phyloP scores from a whole-genome alignment of 176 grass and related monocot genomes.

The Triticum dicoccoides region DNA sequence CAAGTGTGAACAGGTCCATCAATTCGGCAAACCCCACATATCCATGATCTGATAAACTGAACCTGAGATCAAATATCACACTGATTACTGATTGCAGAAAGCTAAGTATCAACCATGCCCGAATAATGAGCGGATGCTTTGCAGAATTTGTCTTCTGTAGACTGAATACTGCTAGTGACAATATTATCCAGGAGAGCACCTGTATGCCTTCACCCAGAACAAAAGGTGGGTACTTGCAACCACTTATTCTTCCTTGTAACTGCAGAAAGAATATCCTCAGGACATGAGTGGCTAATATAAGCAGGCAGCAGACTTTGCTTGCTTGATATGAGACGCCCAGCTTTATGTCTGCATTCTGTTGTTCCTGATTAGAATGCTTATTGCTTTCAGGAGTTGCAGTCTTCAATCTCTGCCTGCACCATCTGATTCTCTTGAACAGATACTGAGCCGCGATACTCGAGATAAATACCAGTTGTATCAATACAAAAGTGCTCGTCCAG shows the following conservation, averaged over 20 bases:
- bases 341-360: conserved; percentile 36
- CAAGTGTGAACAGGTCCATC: conserved; percentile 40
- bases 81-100: conserved; percentile 66
- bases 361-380: conserved; percentile 24
- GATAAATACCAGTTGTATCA: conserved; percentile 64
- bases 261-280: conserved; percentile 41
- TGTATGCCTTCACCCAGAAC: conserved; percentile 58
- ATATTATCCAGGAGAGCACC: conserved; percentile 71
- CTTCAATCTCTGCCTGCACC: conserved; percentile 46
- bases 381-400: conserved; percentile 19
- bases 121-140: conserved; percentile 57
- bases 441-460: conserved; percentile 40
- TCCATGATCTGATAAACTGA: conserved; percentile 33
- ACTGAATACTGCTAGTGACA: conserved; percentile 51
- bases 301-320: conserved; percentile 65
- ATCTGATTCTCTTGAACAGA: conserved; percentile 50
- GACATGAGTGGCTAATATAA: conserved; percentile 54
- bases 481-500: conserved; percentile 53
- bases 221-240: conserved; percentile 52
- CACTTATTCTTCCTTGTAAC: conserved; percentile 33
- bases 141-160: conserved; percentile 59
- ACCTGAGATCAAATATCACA: conserved; percentile 61
- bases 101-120: conserved; percentile 74
- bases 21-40: conserved; percentile 47
- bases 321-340: conserved; percentile 60